Evolutionary conservation across 805 yeast genomes (phyloP).

Genomic region (Kluyveromyces aestuarii): DNA sequence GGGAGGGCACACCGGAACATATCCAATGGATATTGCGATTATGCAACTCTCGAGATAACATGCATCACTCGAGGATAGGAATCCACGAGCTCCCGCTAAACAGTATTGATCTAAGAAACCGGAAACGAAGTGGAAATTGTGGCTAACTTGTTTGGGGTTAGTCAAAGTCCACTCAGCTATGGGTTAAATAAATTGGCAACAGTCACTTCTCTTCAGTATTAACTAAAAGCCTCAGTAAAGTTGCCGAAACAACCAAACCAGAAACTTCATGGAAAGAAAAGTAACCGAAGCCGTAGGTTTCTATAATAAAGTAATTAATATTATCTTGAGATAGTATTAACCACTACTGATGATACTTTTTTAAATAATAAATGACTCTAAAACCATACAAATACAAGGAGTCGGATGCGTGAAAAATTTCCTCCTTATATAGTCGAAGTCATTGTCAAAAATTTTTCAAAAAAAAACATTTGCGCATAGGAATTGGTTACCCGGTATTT

Average conservation of each 20-base stretch:
- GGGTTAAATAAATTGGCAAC: constrained; percentile 25
- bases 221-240: constrained; percentile 18
- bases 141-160: constrained; percentile 31
- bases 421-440: constrained; percentile 2
- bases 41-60: constrained; percentile 26
- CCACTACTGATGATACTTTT: constrained; percentile 33
- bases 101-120: constrained; percentile 32
- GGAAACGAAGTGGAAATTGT: constrained; percentile 33
- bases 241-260: constrained; percentile 3
- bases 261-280: constrained; percentile 16
- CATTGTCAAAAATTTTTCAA: not conserved
- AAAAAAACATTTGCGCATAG: not conserved
- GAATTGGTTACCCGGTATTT: not conserved
- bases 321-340: constrained; percentile 35
- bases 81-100: constrained; percentile 18
- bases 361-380: constrained; percentile 7
- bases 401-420: not conserved
- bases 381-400: not conserved
- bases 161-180: constrained; percentile 32
- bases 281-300: constrained; percentile 28
- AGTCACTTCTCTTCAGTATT: constrained; percentile 28
- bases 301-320: constrained; percentile 31
- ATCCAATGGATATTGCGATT: constrained; percentile 24
- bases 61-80: constrained; percentile 12
- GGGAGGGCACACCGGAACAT: constrained; percentile 25